phyloP scores from a whole-genome alignment of 2,329 filamentous ascomycete genomes.

The Metarhizium anisopliae region DNA sequence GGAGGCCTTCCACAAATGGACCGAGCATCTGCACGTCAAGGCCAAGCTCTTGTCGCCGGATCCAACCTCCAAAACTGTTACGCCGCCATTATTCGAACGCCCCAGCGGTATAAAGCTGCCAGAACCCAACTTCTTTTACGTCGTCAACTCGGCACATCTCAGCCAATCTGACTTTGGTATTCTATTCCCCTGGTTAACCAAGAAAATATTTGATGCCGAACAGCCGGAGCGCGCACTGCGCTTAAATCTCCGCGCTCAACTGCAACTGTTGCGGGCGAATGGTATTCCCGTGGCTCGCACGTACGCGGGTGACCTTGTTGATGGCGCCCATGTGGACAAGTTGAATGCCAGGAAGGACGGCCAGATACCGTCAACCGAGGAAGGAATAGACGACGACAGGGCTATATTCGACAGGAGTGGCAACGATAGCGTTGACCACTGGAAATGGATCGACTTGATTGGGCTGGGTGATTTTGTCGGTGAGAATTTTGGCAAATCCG shows the following conservation, averaged over 20 bases:
- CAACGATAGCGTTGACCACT: slow-evolving; percentile 32
- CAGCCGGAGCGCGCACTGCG: slow-evolving; percentile 50
- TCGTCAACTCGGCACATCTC: slow-evolving; percentile 65
- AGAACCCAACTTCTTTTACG: slow-evolving; percentile 66
- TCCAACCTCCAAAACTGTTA: slow-evolving; percentile 34
- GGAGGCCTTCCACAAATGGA: slow-evolving; percentile 72
- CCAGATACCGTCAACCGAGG: slow-evolving; percentile 13
- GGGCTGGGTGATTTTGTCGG: slow-evolving; percentile 32
- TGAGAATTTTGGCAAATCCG: slow-evolving; percentile 19
- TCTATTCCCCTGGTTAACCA: slow-evolving; percentile 65
- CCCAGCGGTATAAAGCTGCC: slow-evolving; percentile 32
- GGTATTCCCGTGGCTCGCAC: slow-evolving; percentile 41
- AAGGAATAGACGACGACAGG: slow-evolving; percentile 37
- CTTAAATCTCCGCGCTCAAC: slow-evolving; percentile 48
- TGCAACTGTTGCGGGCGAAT: slow-evolving; percentile 47
- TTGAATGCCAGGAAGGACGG: slow-evolving; percentile 15
- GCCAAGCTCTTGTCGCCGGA: slow-evolving; percentile 55
- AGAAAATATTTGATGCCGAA: slow-evolving; percentile 46
- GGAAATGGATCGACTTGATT: slow-evolving; percentile 44
- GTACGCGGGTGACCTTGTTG: slow-evolving; percentile 38
- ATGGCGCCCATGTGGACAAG: slow-evolving; percentile 33
- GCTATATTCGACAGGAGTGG: slow-evolving; percentile 40
- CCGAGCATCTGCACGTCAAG: slow-evolving; percentile 59
- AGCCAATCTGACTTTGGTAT: slow-evolving; percentile 79
- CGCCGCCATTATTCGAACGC: slow-evolving; percentile 31